These are phyloP conservation scores for Colletotrichum cereale DNA, from an alignment of 2,329 filamentous ascomycete species.

Conservation along the genomic window DNA sequence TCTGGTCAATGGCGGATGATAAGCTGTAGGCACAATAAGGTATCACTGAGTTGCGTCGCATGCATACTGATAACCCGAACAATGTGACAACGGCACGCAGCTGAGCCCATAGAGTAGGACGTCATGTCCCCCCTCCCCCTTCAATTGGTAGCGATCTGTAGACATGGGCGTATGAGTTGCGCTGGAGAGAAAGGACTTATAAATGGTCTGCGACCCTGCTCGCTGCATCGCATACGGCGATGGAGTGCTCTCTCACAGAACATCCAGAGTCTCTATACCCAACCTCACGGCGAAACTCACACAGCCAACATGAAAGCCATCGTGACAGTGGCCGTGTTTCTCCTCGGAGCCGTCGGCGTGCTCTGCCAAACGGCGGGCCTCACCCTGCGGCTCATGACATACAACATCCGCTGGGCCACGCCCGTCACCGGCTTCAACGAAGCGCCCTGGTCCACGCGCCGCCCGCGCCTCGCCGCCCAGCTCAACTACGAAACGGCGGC, in stretches of 20 bases:
- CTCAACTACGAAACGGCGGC: constrained; percentile 52
- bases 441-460: constrained; percentile 55
- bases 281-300: background rate
- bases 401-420: constrained; percentile 64
- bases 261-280: background rate
- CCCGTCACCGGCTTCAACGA: constrained; percentile 53
- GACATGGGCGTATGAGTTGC: background rate
- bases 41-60: background rate
- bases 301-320: background rate
- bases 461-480: constrained; percentile 52
- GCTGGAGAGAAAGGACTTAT: background rate
- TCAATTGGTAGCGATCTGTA: background rate
- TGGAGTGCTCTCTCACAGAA: background rate
- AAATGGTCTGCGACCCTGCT: background rate
- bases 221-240: background rate
- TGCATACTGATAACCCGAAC: background rate
- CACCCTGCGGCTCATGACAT: constrained; percentile 56
- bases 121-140: background rate
- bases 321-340: background rate
- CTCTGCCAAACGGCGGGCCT: constrained; percentile 17
- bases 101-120: background rate
- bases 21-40: background rate
- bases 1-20: background rate
- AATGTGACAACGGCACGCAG: constrained; percentile 12
- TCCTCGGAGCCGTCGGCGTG: constrained; percentile 11